Percentiles rank a stretch among this genome's conserved stretches.
Conservation (phyloP, 495 filamentous ascomycete species). For the Neurospora sp. region DNA sequence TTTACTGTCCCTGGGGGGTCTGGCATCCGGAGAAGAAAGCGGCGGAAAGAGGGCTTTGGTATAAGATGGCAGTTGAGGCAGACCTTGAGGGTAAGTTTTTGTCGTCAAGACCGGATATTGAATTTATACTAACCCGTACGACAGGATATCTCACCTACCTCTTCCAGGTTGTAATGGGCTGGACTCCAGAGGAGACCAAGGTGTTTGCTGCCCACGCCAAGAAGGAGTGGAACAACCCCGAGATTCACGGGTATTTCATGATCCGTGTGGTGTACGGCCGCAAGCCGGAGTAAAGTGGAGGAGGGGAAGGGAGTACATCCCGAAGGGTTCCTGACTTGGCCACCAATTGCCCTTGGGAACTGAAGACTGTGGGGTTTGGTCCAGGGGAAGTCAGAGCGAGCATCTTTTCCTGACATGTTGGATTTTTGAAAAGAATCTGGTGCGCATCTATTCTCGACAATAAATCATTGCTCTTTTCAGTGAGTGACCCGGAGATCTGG, state of each 20-base stretch:
- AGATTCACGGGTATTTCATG: conserved; percentile 4
- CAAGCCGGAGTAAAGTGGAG: conserved; percentile 12
- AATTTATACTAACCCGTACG: neutral
- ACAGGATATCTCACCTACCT: conserved; percentile 18
- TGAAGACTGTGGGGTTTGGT: neutral
- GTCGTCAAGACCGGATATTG: neutral
- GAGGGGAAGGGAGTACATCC: neutral
- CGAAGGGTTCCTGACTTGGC: neutral
- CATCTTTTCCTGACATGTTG: neutral
- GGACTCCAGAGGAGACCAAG: conserved; percentile 8
- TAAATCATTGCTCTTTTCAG: neutral
- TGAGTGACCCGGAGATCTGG: neutral
- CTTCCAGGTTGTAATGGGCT: conserved; percentile 19
- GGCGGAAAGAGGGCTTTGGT: conserved; percentile 35
- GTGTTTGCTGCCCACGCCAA: conserved; percentile 8
- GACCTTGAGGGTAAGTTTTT: conserved; percentile 13
- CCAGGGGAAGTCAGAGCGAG: neutral
- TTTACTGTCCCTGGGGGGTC: neutral
- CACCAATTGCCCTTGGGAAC: neutral
- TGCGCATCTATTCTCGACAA: neutral
- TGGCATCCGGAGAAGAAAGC: conserved; percentile 29
- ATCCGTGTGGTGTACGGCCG: conserved; percentile 20
- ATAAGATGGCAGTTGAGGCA: conserved; percentile 10
- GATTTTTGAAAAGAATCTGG: neutral
- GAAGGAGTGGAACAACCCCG: conserved; percentile 7